These are phyloP conservation scores for Penicillium antarcticum DNA, from an alignment of 495 filamentous ascomycete genomes.

Conservation along the genomic window DNA sequence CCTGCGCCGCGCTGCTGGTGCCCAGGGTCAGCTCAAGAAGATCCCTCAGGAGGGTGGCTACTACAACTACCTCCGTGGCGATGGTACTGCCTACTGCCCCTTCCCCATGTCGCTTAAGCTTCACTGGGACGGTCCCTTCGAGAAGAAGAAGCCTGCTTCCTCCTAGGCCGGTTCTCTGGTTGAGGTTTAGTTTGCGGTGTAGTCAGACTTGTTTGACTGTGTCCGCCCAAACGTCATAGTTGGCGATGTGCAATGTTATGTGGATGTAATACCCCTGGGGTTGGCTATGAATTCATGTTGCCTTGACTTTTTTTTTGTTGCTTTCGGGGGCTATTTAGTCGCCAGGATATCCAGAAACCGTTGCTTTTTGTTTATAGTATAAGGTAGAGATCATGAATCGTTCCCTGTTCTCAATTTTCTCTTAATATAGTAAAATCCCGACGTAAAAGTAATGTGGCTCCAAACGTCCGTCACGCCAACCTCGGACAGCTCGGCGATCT, in stretches of 20 bases:
- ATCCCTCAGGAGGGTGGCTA: slow-evolving; percentile 56
- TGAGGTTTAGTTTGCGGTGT: not conserved
- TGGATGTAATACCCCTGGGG: not conserved
- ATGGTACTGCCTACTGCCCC: slow-evolving; percentile 66
- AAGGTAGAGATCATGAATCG: not conserved
- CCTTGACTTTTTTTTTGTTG: slow-evolving; percentile 1
- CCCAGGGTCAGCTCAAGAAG: slow-evolving; percentile 72
- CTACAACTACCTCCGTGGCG: slow-evolving; percentile 69
- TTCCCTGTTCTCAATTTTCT: no score
- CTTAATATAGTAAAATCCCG: no score
- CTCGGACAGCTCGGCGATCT: no score
- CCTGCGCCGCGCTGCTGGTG: slow-evolving; percentile 65
- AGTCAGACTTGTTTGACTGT: not conserved
- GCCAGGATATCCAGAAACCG: slow-evolving; percentile 10
- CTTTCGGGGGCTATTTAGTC: slow-evolving; percentile 1
- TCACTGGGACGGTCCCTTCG: slow-evolving; percentile 28
- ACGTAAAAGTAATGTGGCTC: no score
- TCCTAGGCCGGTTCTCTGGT: not conserved
- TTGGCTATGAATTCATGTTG: slow-evolving; percentile 1
- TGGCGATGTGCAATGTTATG: not conserved
- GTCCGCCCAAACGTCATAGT: no score
- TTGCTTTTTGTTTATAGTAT: slow-evolving; percentile 1
- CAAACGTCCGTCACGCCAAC: no score
- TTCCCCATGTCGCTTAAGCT: slow-evolving; percentile 60
- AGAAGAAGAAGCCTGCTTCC: not conserved